Evolutionary conservation across 148 eudicot species (phyloP).

Genomic region (Heliamphora exappendiculata): DNA sequence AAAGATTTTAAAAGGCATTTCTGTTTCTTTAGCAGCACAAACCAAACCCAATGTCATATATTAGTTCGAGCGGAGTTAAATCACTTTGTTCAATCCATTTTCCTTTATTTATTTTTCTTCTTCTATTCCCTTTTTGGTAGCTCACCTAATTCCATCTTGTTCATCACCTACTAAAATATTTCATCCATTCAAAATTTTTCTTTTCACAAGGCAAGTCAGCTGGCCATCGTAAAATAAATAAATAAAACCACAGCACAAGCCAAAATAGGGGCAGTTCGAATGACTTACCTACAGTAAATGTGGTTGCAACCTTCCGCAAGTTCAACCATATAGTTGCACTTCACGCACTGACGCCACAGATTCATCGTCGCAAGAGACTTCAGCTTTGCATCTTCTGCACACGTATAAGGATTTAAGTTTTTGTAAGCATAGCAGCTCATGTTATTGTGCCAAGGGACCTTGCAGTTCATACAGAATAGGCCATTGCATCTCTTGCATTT

Average conservation of each 20-base stretch:
- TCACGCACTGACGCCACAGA: slow-evolving; percentile 69
- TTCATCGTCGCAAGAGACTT: slow-evolving; percentile 46
- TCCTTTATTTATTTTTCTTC: too few species aligned
- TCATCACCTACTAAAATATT: not conserved
- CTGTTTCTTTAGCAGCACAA: not conserved
- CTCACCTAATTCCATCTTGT: not conserved
- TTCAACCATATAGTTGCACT: slow-evolving; percentile 77
- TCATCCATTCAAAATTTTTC: not conserved
- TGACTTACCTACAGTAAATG: slow-evolving; percentile 70
- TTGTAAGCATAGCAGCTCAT: slow-evolving; percentile 43
- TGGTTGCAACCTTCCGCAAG: slow-evolving; percentile 72
- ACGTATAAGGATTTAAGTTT: slow-evolving; percentile 29
- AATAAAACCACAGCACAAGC: not conserved
- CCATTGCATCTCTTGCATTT: slow-evolving; percentile 39
- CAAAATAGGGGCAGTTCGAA: not conserved
- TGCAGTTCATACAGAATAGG: slow-evolving; percentile 52
- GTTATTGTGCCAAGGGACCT: slow-evolving; percentile 62
- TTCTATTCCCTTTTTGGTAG: too few species aligned
- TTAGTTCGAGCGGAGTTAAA: too few species aligned
- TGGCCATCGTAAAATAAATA: not conserved
- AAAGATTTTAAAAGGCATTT: not conserved
- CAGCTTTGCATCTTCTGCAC: slow-evolving; percentile 44
- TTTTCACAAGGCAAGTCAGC: not conserved
- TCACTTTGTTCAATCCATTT: too few species aligned
- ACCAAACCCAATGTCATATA: too few species aligned